Base-by-base conservation (phyloP, 768 basidiomycete genomes). In the Termitomyces eurrhizus region DNA sequence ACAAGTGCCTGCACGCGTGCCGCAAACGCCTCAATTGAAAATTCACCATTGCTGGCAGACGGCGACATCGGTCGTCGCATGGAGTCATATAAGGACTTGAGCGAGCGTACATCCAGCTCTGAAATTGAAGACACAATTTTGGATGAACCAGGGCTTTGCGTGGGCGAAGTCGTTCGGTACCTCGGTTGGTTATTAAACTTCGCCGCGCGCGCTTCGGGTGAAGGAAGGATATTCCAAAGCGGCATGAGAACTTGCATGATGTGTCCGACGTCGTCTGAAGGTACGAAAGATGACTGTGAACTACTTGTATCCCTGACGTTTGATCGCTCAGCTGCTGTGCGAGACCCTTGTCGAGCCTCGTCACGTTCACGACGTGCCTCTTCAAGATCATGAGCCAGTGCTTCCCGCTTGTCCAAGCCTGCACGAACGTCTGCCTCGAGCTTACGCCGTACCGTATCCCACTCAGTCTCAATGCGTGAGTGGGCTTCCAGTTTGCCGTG, bases 41-140 rank as follows among this genome's bases (percentile, higher is more conserved):
- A 92, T 29, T 79, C 72, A n/a, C 72, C 75, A 54, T 57, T 67
- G 42, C 61, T 59, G 4, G 62, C 59, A 14, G 63, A 63, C 7
- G 75, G 71, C 1, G 67, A 72, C 39, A 68, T 59, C 0, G 70
- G 72, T 6, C 57, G 60, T 35, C 72, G 70, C 64, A 72, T 68
- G 59, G 72, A 56, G 65, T 87, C 85, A 67, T 94, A 95, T 18
- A 97, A 78, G 7, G 83, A 73, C 73, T 95, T 95, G 69, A 97
- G 85, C 6, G 92, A 83, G 11, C 92, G 89, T 18, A 95, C 87
- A 70, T 96, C 92, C 69, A 95, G 80, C 51, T 95, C 89, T 26
- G 89, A 91, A 42, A 93, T 78, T 9, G 91, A 93, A 3, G 77
- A 61, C 48, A 69, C 69, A 51, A 74, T 58, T 67, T 67, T 54